phyloP scores from a whole-genome alignment of 2,329 filamentous ascomycete species.

The Fusarium xyrophilum region DNA sequence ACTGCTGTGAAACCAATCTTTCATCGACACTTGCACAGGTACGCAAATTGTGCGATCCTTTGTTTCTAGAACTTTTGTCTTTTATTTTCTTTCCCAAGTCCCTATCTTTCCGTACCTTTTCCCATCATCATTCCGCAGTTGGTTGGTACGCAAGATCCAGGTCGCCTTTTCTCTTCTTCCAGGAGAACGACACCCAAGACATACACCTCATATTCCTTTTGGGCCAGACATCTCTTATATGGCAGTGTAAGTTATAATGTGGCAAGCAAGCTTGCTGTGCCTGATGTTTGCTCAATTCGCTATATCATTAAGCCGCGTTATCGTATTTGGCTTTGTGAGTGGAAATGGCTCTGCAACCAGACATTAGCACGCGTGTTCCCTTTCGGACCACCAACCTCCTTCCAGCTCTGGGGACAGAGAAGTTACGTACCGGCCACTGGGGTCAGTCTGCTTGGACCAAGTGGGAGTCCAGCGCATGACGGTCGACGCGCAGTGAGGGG shows the following conservation, averaged over 20 bases:
- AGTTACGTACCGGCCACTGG: conserved; percentile 76
- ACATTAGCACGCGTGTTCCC: conserved; percentile 23
- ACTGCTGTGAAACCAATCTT: background rate
- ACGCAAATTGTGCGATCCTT: background rate
- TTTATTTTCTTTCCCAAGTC: conserved; percentile 5
- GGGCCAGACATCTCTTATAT: conserved; percentile 20
- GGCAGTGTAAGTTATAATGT: conserved; percentile 37
- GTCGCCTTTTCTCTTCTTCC: conserved; percentile 38
- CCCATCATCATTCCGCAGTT: conserved; percentile 28
- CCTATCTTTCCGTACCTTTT: conserved; percentile 27
- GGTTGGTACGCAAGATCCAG: conserved; percentile 29
- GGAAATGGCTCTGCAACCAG: conserved; percentile 69
- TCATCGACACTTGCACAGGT: conserved; percentile 3
- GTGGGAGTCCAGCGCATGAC: conserved; percentile 97
- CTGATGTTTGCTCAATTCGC: conserved; percentile 21
- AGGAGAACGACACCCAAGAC: conserved; percentile 62
- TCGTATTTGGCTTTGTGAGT: conserved; percentile 80
- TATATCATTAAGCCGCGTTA: conserved; percentile 48
- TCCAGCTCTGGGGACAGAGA: background rate
- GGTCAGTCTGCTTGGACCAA: conserved; percentile 96
- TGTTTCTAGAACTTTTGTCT: conserved; percentile 19
- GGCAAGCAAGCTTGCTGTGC: conserved; percentile 18
- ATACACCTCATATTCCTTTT: conserved; percentile 33
- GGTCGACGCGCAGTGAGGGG: conserved; percentile 85
- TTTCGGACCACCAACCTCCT: background rate